These are phyloP conservation scores for Talaromyces sp. DNA, from an alignment of 2,329 filamentous ascomycete genomes.

Conservation along the genomic window DNA sequence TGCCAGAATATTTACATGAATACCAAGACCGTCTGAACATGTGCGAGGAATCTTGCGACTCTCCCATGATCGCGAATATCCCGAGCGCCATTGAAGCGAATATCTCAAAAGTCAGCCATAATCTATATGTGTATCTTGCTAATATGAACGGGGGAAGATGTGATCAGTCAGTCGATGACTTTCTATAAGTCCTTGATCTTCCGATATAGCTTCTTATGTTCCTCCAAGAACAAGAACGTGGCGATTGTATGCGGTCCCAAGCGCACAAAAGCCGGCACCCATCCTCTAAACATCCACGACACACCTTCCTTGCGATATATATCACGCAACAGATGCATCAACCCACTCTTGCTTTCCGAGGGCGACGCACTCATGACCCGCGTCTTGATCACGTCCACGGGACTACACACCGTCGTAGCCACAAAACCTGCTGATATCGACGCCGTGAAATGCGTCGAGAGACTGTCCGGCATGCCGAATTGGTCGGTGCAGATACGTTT, in stretches of 20 bases:
- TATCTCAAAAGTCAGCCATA: not conserved
- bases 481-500: conserved; percentile 54
- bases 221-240: conserved; percentile 64
- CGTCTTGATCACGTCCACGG: conserved; percentile 65
- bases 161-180: not conserved
- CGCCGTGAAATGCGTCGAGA: conserved; percentile 60
- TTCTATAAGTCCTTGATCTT: conserved; percentile 28
- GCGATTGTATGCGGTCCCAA: conserved; percentile 63
- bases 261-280: conserved; percentile 64
- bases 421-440: conserved; percentile 62
- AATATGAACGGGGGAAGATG: not conserved
- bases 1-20: not conserved
- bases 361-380: conserved; percentile 58
- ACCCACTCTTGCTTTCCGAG: conserved; percentile 39
- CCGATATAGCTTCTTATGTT: conserved; percentile 63
- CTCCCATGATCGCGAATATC: not conserved
- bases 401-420: conserved; percentile 63
- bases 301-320: conserved; percentile 57
- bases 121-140: conserved; percentile 1
- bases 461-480: conserved; percentile 52
- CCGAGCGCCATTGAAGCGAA: conserved; percentile 6
- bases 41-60: conserved; percentile 1
- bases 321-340: conserved; percentile 50
- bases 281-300: conserved; percentile 63
- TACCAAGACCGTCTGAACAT: not conserved